Conservation (phyloP, 2,329 filamentous ascomycete species). For the Calycina marina region DNA sequence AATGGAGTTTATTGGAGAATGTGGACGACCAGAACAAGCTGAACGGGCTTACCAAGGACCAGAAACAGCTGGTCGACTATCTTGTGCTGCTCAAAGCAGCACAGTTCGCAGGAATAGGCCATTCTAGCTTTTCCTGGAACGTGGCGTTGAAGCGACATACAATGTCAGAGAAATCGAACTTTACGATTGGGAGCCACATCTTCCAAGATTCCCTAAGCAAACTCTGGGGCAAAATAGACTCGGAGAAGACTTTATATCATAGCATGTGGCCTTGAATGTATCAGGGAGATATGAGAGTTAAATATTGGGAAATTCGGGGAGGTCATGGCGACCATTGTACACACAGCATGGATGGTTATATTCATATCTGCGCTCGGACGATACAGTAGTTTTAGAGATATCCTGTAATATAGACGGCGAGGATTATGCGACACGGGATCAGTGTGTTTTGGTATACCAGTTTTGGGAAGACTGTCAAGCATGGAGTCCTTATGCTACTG, state of each 20-base stretch:
- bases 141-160: constrained; percentile 24
- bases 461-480: too few relatives aligned
- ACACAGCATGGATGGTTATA: too few relatives aligned
- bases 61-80: constrained; percentile 34
- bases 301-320: too few relatives aligned
- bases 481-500: too few relatives aligned
- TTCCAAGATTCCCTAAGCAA: not conserved
- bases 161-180: not conserved
- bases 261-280: constrained; percentile 1
- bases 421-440: too few relatives aligned
- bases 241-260: not conserved
- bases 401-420: too few relatives aligned
- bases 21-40: constrained; percentile 20
- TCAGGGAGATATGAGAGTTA: too few relatives aligned
- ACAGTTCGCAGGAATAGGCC: constrained; percentile 29
- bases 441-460: too few relatives aligned
- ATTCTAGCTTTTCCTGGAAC: constrained; percentile 32
- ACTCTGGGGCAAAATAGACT: constrained; percentile 1
- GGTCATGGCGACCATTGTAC: too few relatives aligned
- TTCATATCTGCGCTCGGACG: too few relatives aligned
- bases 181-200: not conserved
- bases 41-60: constrained; percentile 29
- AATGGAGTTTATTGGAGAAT: constrained; percentile 13
- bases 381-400: too few relatives aligned
- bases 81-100: constrained; percentile 30